Evolutionary conservation across 2,329 filamentous ascomycete species (phyloP).

Genomic region (Pseudogymnoascus sp.): DNA sequence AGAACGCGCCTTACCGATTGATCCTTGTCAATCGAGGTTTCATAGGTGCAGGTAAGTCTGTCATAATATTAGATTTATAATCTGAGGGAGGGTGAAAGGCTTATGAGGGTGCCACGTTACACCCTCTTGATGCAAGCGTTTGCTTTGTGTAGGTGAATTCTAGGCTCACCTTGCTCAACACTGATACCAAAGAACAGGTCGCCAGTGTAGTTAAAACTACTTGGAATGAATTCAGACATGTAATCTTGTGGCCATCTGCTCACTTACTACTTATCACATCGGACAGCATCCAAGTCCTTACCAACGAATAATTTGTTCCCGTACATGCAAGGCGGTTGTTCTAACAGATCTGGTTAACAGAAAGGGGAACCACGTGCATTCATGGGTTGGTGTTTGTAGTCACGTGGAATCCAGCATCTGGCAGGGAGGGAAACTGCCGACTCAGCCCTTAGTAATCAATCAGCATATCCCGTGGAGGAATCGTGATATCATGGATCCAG

Average conservation of each 20-base stretch:
- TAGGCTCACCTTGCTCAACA: not conserved
- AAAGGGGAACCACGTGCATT: constrained; percentile 1
- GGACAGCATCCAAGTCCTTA: not conserved
- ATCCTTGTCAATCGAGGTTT: not conserved
- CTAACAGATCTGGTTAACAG: not conserved
- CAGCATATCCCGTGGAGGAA: not conserved
- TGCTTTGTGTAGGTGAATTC: not conserved
- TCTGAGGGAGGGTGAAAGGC: not conserved
- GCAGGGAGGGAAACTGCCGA: not conserved
- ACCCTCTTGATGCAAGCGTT: not conserved
- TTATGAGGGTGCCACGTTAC: not conserved
- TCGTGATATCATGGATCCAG: not conserved
- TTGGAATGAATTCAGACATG: not conserved
- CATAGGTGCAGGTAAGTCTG: not conserved
- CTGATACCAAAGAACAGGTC: not conserved
- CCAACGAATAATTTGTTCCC: not conserved
- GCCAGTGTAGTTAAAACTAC: not conserved
- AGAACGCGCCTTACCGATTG: not conserved
- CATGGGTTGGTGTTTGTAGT: not conserved
- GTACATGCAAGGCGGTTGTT: not conserved
- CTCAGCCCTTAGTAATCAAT: not conserved
- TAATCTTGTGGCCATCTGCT: not conserved
- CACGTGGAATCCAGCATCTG: not conserved
- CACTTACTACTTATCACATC: not conserved
- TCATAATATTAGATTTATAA: not conserved